Evolutionary conservation across 1,139 yeast genomes (phyloP).

Genomic region (Diutina sp.): DNA sequence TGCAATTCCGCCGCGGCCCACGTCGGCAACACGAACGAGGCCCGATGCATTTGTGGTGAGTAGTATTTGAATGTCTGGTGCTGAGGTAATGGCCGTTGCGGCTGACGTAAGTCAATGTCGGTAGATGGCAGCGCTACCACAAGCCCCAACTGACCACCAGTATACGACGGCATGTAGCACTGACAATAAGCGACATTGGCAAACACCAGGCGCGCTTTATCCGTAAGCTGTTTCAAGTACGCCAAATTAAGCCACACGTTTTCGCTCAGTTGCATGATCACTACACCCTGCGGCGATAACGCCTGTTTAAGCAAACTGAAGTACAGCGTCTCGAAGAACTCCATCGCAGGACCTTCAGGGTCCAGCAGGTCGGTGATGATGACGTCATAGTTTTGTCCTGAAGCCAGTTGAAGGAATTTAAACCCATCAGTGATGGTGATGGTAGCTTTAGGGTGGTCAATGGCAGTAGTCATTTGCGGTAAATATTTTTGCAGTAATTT

Average conservation of each 20-base stretch:
- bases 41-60: conserved; percentile 55
- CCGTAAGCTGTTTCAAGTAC: conserved; percentile 46
- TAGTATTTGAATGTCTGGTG: conserved; percentile 56
- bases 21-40: conserved; percentile 77
- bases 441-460: conserved; percentile 57
- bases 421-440: conserved; percentile 84
- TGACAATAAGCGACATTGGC: conserved; percentile 68
- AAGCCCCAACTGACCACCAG: conserved; percentile 92
- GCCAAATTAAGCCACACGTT: conserved; percentile 81
- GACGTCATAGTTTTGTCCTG: conserved; percentile 50
- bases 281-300: conserved; percentile 59
- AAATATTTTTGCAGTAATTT: conserved; percentile 60
- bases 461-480: conserved; percentile 69
- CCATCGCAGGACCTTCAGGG: conserved; percentile 97
- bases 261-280: conserved; percentile 87
- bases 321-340: conserved; percentile 76
- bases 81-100: conserved; percentile 31
- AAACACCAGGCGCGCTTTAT: conserved; percentile 60
- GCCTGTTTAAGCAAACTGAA: conserved; percentile 63
- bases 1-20: conserved; percentile 42
- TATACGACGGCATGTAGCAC: conserved; percentile 88
- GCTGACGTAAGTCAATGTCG: conserved; percentile 35
- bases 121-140: conserved; percentile 66
- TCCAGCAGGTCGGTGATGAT: conserved; percentile 94
- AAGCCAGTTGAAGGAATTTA: conserved; percentile 43